These are phyloP conservation scores for Adansonia rubrostipa DNA, from an alignment of 441 rosid genomes.

Conservation along the genomic window DNA sequence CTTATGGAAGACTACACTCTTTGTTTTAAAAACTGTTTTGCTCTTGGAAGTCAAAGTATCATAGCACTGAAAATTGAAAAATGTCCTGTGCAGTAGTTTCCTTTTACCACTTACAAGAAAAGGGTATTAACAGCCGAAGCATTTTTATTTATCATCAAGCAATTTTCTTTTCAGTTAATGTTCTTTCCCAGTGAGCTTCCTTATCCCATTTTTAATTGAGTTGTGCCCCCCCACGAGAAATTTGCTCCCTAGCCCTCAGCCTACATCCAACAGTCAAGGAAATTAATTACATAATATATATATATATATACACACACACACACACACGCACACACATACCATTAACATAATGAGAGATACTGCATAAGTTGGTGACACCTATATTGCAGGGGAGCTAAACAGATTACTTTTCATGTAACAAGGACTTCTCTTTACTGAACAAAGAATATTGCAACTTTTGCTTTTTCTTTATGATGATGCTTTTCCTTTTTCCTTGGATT, in stretches of 20 bases:
- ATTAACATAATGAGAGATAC: not conserved
- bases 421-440: constrained; percentile 26
- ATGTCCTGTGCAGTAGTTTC: not conserved
- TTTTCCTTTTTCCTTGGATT: constrained; percentile 18
- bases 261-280: constrained; percentile 8
- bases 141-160: not conserved
- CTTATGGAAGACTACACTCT: not conserved
- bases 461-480: constrained; percentile 39
- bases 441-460: constrained; percentile 29
- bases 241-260: not conserved
- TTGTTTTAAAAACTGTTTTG: not conserved
- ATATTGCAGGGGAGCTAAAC: constrained; percentile 19
- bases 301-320: no score
- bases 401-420: constrained; percentile 16
- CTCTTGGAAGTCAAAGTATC: not conserved
- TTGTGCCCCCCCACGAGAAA: not conserved
- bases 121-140: not conserved
- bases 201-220: not conserved
- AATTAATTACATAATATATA: not conserved
- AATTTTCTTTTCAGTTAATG: not conserved
- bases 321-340: no score
- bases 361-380: constrained; percentile 22
- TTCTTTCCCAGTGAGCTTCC: constrained; percentile 3
- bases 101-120: not conserved
- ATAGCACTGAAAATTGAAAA: not conserved